phyloP scores from a whole-genome alignment of 768 basidiomycete genomes.

The Brasilioporus rufonigricans region DNA sequence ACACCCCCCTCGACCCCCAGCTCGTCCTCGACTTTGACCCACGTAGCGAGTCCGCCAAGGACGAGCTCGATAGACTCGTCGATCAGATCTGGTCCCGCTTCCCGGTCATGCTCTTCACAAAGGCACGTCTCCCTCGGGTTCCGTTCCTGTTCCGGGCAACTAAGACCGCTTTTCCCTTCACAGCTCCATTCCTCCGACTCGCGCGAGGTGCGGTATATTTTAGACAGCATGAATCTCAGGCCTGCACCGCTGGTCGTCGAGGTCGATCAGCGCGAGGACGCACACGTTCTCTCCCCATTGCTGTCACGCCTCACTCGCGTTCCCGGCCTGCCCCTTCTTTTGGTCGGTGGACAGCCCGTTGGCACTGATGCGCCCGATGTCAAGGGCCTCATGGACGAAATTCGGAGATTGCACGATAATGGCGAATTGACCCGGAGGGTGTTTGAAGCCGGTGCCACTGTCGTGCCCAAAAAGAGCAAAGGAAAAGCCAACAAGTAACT shows the following conservation, averaged over 20 bases:
- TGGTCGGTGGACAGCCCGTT: slow-evolving; percentile 63
- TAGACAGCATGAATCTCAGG: slow-evolving; percentile 52
- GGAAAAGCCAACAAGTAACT: slow-evolving; percentile 30
- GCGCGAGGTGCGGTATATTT: slow-evolving; percentile 62
- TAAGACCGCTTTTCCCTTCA: neutral
- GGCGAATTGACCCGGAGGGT: slow-evolving; percentile 54
- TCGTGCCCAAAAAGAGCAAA: slow-evolving; percentile 55
- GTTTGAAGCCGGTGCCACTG: slow-evolving; percentile 53
- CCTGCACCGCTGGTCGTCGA: slow-evolving; percentile 69
- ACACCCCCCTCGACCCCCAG: slow-evolving; percentile 69
- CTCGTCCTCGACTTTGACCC: slow-evolving; percentile 84
- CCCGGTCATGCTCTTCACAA: slow-evolving; percentile 74
- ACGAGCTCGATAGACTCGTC: slow-evolving; percentile 59
- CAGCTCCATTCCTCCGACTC: slow-evolving; percentile 64
- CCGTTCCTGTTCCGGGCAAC: neutral
- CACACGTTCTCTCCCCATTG: slow-evolving; percentile 57
- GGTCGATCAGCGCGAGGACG: slow-evolving; percentile 71
- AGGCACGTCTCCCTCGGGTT: slow-evolving; percentile 39
- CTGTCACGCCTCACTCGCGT: slow-evolving; percentile 57
- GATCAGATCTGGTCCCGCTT: slow-evolving; percentile 68
- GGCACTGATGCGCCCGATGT: slow-evolving; percentile 32
- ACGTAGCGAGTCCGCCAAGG: slow-evolving; percentile 53
- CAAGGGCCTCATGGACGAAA: slow-evolving; percentile 38
- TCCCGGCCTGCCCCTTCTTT: slow-evolving; percentile 59
- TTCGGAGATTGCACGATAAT: slow-evolving; percentile 46